phyloP scores from a whole-genome alignment of 257 asterid genomes.

The Nicotiana tabacum region DNA sequence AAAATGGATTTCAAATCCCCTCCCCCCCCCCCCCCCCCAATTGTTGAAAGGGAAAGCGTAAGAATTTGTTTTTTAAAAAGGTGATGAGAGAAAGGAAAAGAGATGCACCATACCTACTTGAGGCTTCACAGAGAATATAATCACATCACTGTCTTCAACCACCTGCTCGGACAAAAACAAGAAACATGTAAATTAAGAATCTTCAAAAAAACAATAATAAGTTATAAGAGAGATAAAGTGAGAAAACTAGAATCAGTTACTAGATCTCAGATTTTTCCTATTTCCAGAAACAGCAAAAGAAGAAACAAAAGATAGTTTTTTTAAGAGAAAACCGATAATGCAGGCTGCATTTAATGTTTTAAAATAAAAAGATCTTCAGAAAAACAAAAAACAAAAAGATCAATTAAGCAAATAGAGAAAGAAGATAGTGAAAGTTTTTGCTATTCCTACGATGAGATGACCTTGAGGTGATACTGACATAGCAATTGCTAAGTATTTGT shows the following conservation, averaged over 20 bases:
- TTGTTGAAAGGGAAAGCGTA: background rate
- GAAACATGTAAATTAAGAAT: constrained; percentile 4
- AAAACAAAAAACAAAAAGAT: background rate
- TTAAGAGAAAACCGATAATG: background rate
- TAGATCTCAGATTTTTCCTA: background rate
- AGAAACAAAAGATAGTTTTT: background rate
- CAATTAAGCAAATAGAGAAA: background rate
- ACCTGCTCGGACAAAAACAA: constrained; percentile 51
- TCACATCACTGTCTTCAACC: constrained; percentile 78
- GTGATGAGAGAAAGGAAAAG: background rate
- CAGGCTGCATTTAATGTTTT: background rate
- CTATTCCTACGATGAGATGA: background rate
- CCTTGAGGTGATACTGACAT: background rate
- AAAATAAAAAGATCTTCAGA: background rate
- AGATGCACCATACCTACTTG: constrained; percentile 60
- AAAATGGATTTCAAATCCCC: background rate
- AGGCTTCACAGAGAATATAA: constrained; percentile 87
- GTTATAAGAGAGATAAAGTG: background rate
- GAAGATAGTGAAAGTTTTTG: background rate
- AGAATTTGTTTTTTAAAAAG: background rate
- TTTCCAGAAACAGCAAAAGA: background rate
- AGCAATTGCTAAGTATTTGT: background rate
- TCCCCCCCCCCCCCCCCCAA: background rate
- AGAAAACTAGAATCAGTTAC: background rate
- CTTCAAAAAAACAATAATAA: background rate